phyloP scores from a whole-genome alignment of 345 rosid genomes.

The Camelina hispida region DNA sequence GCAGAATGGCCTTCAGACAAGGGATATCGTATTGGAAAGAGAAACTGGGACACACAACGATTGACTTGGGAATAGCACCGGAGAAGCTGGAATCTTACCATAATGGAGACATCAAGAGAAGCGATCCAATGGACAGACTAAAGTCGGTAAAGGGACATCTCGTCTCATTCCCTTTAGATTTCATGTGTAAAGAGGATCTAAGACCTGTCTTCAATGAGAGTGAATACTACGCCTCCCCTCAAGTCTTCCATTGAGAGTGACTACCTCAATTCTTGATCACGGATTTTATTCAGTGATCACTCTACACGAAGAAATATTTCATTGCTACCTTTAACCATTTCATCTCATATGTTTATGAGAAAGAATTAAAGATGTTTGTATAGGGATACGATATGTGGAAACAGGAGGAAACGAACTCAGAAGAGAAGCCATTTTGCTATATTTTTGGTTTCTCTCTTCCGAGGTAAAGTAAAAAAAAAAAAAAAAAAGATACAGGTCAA shows the following conservation, averaged over 20 bases:
- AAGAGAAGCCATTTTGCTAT: slow-evolving; percentile 29
- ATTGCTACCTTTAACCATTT: slow-evolving; percentile 25
- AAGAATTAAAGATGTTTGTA: slow-evolving; percentile 35
- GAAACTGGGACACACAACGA: slow-evolving; percentile 82
- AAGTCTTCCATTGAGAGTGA: slow-evolving; percentile 74
- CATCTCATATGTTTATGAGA: slow-evolving; percentile 26
- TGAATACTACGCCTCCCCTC: slow-evolving; percentile 91
- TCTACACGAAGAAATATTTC: slow-evolving; percentile 30
- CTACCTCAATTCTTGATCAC: slow-evolving; percentile 2
- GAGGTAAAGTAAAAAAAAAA: slow-evolving; percentile 24
- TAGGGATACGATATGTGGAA: slow-evolving; percentile 36
- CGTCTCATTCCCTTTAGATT: slow-evolving; percentile 91
- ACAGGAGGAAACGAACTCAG: slow-evolving; percentile 21
- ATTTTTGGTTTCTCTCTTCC: slow-evolving; percentile 37
- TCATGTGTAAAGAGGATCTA: slow-evolving; percentile 91
- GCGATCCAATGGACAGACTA: slow-evolving; percentile 73
- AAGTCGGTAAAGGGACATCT: slow-evolving; percentile 76
- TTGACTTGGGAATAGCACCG: slow-evolving; percentile 91
- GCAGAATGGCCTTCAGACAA: slow-evolving; percentile 66
- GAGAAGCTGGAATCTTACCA: slow-evolving; percentile 65
- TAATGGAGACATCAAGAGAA: slow-evolving; percentile 63
- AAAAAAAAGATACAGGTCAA: slow-evolving; percentile 5
- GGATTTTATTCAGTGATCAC: background rate
- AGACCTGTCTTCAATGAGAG: slow-evolving; percentile 96
- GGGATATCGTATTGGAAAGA: slow-evolving; percentile 71